phyloP scores from a whole-genome alignment of 441 rosid species.

The Arabidopsis lyrata region DNA sequence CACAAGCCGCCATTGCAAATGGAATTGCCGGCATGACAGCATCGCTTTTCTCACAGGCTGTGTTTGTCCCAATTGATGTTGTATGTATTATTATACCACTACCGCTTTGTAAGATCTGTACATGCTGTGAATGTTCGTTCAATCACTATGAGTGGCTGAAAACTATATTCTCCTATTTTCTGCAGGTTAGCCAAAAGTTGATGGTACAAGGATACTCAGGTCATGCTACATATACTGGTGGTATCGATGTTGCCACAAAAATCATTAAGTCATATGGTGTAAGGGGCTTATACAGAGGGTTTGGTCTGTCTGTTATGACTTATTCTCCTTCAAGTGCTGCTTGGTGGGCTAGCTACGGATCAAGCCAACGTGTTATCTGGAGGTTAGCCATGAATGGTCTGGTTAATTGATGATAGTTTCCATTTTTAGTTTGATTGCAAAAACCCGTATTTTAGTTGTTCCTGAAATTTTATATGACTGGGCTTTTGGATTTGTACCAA shows the following conservation, averaged over 20 bases:
- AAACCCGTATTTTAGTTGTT: constrained; percentile 17
- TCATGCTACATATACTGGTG: constrained; percentile 80
- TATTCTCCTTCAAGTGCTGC: constrained; percentile 97
- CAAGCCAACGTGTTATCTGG: constrained; percentile 96
- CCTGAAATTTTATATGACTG: constrained; percentile 8
- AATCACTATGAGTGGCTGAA: constrained; percentile 27
- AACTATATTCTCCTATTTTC: constrained; percentile 15
- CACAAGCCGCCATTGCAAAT: constrained; percentile 91
- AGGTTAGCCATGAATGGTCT: constrained; percentile 55
- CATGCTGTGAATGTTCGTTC: neutral
- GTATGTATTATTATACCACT: constrained; percentile 50
- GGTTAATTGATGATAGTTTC: neutral
- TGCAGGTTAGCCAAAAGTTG: constrained; percentile 92
- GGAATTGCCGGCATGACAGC: constrained; percentile 96
- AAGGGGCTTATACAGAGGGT: constrained; percentile 90
- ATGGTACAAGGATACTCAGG: constrained; percentile 99
- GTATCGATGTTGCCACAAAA: constrained; percentile 87
- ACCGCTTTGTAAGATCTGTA: neutral
- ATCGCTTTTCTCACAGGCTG: constrained; percentile 81
- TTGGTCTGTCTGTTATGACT: constrained; percentile 91
- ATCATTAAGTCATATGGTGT: constrained; percentile 77
- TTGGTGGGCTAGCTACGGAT: constrained; percentile 99
- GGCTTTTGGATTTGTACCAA: constrained; percentile 16
- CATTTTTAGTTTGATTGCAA: constrained; percentile 22
- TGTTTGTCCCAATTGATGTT: constrained; percentile 95